Evolutionary conservation across 768 basidiomycete species (phyloP), one percentile per base, ranked within the genome.

Genomic region (Tubosaeta sp.): DNA sequence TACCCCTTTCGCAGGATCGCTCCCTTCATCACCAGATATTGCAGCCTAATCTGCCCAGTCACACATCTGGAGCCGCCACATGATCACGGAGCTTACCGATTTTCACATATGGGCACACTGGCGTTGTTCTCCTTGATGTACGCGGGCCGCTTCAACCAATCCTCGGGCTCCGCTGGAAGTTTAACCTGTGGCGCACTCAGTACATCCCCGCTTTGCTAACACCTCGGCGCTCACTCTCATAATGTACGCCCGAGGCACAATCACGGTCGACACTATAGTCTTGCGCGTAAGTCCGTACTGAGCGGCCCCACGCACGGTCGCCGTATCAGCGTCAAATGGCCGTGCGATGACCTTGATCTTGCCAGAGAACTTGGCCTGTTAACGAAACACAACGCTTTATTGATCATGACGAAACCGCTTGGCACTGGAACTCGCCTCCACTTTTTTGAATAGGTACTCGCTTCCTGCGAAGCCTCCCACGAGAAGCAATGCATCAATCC

Each of bases 401-500:
- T 6, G 5, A 25, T 39, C 49, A 40, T 24, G 21, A 16, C 36
- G 36, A n/a, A 27, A 51, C 18, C n/a, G 31, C 22, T 22, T 30
- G 10, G 22, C 31, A 31, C 48, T 46, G 43, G 35, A 38, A 72
- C 79, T 53, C 46, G 84, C 88, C 76, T 90, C 79, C 35, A 93
- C 85, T 54, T 82, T 79, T 61, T 81, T 76, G 71, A 87, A 90
- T 56, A 93, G 73, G 68, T 94, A 93, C 64, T 90, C 85, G 67
- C 87, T 87, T 7, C 85, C 88, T 44, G 86, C 86, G 68, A 94
- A 94, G 48, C 91, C 91, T 69, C 91, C 91, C 64, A 94, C 90
- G 61, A 94, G 81, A 58, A 94, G 80, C 46, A 94, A 71, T 9
- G 90, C 91, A 75, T 93, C 83, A 64, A 93, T 80, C 41, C 73